Evolutionary conservation across 2,329 filamentous ascomycete genomes (phyloP), one percentile per base, ranked within the genome.

Genomic region (Aspergillus felis): DNA sequence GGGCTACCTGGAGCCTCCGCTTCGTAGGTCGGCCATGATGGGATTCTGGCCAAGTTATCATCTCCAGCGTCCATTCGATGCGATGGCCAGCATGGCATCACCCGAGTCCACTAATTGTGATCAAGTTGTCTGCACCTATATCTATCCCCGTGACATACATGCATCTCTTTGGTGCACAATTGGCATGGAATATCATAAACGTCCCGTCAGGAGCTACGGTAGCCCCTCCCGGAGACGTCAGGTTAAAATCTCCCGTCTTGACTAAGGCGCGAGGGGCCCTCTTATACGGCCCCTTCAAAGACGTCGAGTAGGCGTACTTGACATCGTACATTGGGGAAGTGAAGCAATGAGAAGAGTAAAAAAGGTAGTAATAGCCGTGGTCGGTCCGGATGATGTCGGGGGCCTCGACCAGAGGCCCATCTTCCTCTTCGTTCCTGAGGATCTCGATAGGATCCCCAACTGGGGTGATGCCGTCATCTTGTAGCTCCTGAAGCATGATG

Each of bases 351-450:
- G 79, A 82, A 63, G 82, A 84, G 71, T 82, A 88, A 69, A 87
- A 86, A 49, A 88, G 73, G 54, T 84, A 77, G 64, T 87, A 87
- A 14, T 76, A 70, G 22, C 68, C 69, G 12, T 66, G 41, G 9
- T 76, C 72, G 1, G 60, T 64, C 4, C 73, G 72, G 51, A 74
- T 64, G 46, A 84, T 71, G 53, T 76, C 75, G 0, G 85, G 85
- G 10, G 84, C 85, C 72, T 88, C 85, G 38, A 87, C 78, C 1
- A 87, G 72, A 8, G 84, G 83, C 0, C 84, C 81, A 60, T 88
- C 85, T 6, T 81, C 74, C 25, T 84, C 81, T 50, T 87, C 82
- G 4, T 87, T 76, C 49, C 87, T 83, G 41, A 84, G 75, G 57
- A 86, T 84, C 54, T 83, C 81, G n/a, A 79, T 69, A 1, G 82